These are phyloP conservation scores for Curvularia eragrostidis DNA, from an alignment of 2,329 filamentous ascomycete species.

Conservation along the genomic window DNA sequence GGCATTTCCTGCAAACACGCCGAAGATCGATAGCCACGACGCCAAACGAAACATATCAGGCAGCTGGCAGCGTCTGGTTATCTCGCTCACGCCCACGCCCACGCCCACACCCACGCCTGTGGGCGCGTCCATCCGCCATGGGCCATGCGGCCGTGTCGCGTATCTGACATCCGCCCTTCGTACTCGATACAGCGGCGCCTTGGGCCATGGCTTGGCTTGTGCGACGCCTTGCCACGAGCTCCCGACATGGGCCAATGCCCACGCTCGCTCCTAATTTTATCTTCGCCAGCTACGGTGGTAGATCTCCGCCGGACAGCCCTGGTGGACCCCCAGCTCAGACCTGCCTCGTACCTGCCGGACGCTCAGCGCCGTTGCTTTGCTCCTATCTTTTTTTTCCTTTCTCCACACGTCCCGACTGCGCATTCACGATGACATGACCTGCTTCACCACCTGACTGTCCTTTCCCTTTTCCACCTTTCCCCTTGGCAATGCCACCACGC, in stretches of 20 bases:
- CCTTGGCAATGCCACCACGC: conserved; percentile 18
- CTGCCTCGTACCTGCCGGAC: conserved; percentile 10
- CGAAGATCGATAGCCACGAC: not conserved
- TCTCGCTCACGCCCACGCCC: too few relatives aligned
- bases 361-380: conserved; percentile 7
- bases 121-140: too few relatives aligned
- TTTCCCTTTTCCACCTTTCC: not conserved
- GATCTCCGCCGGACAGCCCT: conserved; percentile 13
- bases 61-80: too few relatives aligned
- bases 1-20: not conserved
- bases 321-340: conserved; percentile 17
- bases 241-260: conserved; percentile 2
- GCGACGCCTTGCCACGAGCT: conserved; percentile 2
- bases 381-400: conserved; percentile 18
- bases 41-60: not conserved
- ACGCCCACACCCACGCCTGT: too few relatives aligned
- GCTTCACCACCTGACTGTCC: conserved; percentile 1
- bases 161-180: not conserved
- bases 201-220: conserved; percentile 2
- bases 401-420: not conserved
- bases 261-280: conserved; percentile 21
- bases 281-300: conserved; percentile 10
- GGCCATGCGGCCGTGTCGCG: too few relatives aligned
- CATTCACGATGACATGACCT: conserved; percentile 21
- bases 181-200: not conserved